Conservation (phyloP, 2,329 filamentous ascomycete genomes). For the Mycogone perniciosa region DNA sequence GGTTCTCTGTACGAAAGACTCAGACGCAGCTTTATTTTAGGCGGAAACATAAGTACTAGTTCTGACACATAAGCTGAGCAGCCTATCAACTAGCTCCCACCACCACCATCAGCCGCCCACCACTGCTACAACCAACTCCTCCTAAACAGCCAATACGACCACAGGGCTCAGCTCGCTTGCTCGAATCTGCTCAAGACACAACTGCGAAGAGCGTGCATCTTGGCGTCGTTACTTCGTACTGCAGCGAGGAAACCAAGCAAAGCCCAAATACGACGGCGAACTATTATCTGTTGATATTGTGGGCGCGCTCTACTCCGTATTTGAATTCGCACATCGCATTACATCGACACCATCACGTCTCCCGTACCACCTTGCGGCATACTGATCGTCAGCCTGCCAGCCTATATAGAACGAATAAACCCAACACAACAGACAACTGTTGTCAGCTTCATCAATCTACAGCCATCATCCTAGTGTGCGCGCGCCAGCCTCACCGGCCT, state of each 20-base stretch:
- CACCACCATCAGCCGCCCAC: conserved; percentile 10
- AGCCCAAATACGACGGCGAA: too few species aligned
- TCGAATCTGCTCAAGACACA: conserved; percentile 7
- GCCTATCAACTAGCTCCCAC: conserved; percentile 11
- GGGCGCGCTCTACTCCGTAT: too few species aligned
- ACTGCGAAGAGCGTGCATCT: conserved; percentile 9
- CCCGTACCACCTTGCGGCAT: background rate
- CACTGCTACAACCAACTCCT: background rate
- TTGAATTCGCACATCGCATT: too few species aligned
- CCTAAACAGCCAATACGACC: background rate
- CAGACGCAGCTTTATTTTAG: background rate
- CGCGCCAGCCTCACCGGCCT: background rate
- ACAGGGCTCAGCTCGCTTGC: conserved; percentile 9
- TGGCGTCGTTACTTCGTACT: conserved; percentile 7
- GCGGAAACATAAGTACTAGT: background rate
- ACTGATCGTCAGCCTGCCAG: background rate
- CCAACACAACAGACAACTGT: too few species aligned
- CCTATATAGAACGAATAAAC: background rate
- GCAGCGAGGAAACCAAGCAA: background rate
- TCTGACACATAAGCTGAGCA: conserved; percentile 9
- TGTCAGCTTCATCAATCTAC: background rate
- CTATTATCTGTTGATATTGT: too few species aligned
- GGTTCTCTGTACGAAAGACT: background rate
- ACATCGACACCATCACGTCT: background rate
- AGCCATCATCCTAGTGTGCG: background rate